Evolutionary conservation across 1,284 basidiomycete species (phyloP).

Genomic region (Pascua guehoae): DNA sequence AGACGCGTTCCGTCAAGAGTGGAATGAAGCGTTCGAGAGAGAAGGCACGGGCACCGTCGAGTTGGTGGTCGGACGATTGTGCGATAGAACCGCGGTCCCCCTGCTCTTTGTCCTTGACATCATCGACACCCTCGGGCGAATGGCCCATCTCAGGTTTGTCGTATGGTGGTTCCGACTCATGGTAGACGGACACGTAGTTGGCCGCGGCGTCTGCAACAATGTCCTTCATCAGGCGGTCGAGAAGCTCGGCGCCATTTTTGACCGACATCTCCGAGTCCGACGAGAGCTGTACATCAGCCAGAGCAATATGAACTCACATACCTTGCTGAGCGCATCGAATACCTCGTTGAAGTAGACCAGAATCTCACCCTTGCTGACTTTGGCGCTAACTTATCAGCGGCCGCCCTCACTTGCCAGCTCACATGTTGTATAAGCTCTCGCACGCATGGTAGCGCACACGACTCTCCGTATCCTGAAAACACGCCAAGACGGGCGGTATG

Average conservation of each 20-base stretch:
- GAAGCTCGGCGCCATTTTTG: conserved; percentile 97
- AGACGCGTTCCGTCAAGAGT: conserved; percentile 85
- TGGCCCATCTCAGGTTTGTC: background rate
- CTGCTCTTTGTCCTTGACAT: conserved; percentile 22
- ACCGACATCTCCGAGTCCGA: conserved; percentile 95
- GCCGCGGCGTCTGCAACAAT: conserved; percentile 96
- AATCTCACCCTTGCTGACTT: conserved; percentile 96
- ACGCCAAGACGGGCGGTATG: conserved; percentile 82
- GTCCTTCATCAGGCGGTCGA: conserved; percentile 94
- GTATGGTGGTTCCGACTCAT: conserved; percentile 41
- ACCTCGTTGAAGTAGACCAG: conserved; percentile 97
- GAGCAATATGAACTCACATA: conserved; percentile 45
- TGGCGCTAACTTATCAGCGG: conserved; percentile 54
- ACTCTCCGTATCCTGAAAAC: conserved; percentile 92
- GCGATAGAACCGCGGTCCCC: conserved; percentile 1
- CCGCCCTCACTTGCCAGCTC: conserved; percentile 7
- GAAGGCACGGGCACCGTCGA: conserved; percentile 61
- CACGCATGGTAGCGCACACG: conserved; percentile 80
- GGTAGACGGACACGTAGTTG: conserved; percentile 85
- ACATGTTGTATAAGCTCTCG: conserved; percentile 96
- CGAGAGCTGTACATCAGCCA: conserved; percentile 63
- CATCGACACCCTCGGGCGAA: conserved; percentile 28
- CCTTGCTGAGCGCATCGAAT: conserved; percentile 95
- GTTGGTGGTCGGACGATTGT: conserved; percentile 7
- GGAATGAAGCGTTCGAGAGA: conserved; percentile 93